A percentile compares a stretch with the other conserved stretches of the same genome.
Evolutionary conservation across 768 basidiomycete species (phyloP).

Genomic region (Daedaleopsis sinensis): DNA sequence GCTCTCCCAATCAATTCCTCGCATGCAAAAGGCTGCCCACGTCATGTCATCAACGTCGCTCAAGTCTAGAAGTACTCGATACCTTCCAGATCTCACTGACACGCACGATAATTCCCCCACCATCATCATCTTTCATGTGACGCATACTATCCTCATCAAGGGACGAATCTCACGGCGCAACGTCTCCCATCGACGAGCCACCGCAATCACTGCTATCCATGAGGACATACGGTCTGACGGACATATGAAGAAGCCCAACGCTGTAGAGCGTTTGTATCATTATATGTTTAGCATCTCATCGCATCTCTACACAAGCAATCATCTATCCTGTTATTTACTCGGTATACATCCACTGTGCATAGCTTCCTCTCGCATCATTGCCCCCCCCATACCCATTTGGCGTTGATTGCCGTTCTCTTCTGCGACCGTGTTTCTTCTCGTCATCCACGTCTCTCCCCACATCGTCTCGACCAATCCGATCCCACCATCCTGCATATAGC

Average conservation of each 20-base stretch:
- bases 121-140: neutral
- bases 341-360: constrained; percentile 5
- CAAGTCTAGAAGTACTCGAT: neutral
- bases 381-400: neutral
- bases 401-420: neutral
- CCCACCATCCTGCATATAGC: neutral
- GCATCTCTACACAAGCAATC: constrained; percentile 17
- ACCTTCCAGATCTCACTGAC: neutral
- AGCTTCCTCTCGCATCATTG: neutral
- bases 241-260: constrained; percentile 1
- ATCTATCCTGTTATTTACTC: constrained; percentile 2
- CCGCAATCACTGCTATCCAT: neutral
- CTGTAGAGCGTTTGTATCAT: constrained; percentile 12
- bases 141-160: neutral
- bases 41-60: neutral
- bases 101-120: neutral
- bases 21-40: neutral
- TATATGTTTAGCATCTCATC: constrained; percentile 8
- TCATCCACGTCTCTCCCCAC: neutral
- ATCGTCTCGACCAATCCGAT: neutral
- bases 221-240: constrained; percentile 12
- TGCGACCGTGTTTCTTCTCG: neutral
- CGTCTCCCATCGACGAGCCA: neutral
- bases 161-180: neutral
- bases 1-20: neutral